phyloP scores from a whole-genome alignment of 2,329 filamentous ascomycete genomes.

The Mycosphaerella arachidis region DNA sequence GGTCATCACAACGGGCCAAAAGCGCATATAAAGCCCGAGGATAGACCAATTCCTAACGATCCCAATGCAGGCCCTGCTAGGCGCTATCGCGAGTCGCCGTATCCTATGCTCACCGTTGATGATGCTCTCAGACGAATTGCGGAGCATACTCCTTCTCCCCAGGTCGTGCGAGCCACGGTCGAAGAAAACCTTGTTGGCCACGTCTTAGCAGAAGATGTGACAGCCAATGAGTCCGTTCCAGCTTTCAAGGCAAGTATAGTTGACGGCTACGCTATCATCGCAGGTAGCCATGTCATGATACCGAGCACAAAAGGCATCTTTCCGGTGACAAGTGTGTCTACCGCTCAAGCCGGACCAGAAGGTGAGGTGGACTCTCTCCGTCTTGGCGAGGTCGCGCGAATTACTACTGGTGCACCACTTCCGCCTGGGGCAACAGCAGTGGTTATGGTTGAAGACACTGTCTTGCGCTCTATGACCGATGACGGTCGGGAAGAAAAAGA shows the following conservation, averaged over 20 bases:
- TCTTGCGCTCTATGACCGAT: constrained; percentile 67
- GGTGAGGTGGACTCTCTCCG: constrained; percentile 61
- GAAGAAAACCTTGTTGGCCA: constrained; percentile 64
- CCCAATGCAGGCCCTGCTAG: constrained; percentile 57
- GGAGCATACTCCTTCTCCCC: constrained; percentile 65
- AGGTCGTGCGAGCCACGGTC: constrained; percentile 56
- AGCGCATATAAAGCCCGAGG: constrained; percentile 65
- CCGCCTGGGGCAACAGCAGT: constrained; percentile 86
- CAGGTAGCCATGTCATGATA: constrained; percentile 41
- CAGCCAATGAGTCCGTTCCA: constrained; percentile 75
- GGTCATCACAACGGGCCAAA: constrained; percentile 58
- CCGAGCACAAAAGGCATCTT: constrained; percentile 69
- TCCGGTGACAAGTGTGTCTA: constrained; percentile 80
- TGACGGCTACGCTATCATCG: constrained; percentile 87
- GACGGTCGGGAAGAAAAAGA: constrained; percentile 81
- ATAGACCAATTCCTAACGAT: constrained; percentile 56
- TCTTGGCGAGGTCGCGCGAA: constrained; percentile 74
- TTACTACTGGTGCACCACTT: constrained; percentile 90
- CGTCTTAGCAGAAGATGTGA: constrained; percentile 78
- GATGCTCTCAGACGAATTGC: constrained; percentile 71
- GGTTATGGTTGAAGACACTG: constrained; percentile 94
- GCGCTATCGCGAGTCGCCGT: constrained; percentile 80
- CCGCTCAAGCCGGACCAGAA: constrained; percentile 67
- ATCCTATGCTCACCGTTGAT: constrained; percentile 82
- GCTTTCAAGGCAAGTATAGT: constrained; percentile 95